Percentiles rank a stretch among this genome's conserved stretches.
Conservation (phyloP, 1,139 yeast genomes). For the Yamadazyma songkhlaensis region DNA sequence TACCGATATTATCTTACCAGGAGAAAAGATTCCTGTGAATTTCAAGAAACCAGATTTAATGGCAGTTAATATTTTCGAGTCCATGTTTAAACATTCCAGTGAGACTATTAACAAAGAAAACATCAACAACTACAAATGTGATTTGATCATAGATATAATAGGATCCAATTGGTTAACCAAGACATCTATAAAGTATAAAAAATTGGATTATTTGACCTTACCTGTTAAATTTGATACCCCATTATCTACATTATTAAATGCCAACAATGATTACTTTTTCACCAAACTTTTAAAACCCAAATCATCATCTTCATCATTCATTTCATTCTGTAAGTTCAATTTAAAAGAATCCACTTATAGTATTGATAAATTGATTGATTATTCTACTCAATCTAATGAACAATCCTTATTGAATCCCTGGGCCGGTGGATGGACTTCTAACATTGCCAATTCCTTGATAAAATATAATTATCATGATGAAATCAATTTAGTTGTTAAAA, state of each 20-base stretch:
- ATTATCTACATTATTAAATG: slow-evolving; percentile 25
- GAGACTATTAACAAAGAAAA: slow-evolving; percentile 20
- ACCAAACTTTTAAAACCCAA: slow-evolving; percentile 40
- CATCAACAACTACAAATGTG: slow-evolving; percentile 30
- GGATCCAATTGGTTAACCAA: slow-evolving; percentile 41
- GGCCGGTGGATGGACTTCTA: slow-evolving; percentile 33
- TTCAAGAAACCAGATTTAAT: slow-evolving; percentile 42
- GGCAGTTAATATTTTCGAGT: slow-evolving; percentile 39
- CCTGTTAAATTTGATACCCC: slow-evolving; percentile 28
- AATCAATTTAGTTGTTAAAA: slow-evolving; percentile 22
- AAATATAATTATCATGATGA: slow-evolving; percentile 39
- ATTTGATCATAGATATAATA: slow-evolving; percentile 38
- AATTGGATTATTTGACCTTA: slow-evolving; percentile 30
- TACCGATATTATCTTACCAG: slow-evolving; percentile 36
- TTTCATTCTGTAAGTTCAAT: slow-evolving; percentile 37
- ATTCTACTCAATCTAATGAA: slow-evolving; percentile 16
- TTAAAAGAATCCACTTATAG: slow-evolving; percentile 33
- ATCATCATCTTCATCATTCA: slow-evolving; percentile 25
- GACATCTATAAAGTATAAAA: slow-evolving; percentile 24
- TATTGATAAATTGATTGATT: slow-evolving; percentile 27
- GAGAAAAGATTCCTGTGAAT: slow-evolving; percentile 32
- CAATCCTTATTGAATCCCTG: slow-evolving; percentile 28
- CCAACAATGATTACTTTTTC: slow-evolving; percentile 32
- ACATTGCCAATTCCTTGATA: slow-evolving; percentile 29
- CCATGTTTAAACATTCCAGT: slow-evolving; percentile 24